Base-by-base conservation (phyloP, 371 early-diverging fungal species). In the Batkoa obscura region DNA sequence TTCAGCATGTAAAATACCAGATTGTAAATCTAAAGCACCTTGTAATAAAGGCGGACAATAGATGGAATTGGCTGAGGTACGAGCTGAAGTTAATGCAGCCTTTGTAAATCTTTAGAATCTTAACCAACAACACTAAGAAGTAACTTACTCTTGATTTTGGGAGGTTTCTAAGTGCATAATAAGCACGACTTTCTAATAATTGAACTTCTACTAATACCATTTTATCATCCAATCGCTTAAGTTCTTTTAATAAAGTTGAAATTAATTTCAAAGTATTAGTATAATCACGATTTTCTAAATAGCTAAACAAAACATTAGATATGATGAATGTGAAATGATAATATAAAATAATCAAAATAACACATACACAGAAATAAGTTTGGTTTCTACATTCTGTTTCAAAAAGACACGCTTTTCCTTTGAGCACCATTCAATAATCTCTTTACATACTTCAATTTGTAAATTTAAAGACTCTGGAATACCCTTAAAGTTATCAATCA, bases 21-120 rank as follows among this genome's bases (percentile, higher is more conserved):
- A 90, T 66, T 96, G 94, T 83, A 97, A 80, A 69, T 98, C 99
- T 46, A 98, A 74, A 41, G 82, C 76, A 10, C 97, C 98, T 68
- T 98, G 99, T 66, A 97, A 76, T 57, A 90, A 72, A n/a, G 96
- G 94, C 60, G 99, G 98, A 63, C 95, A 95, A 68, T 97, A 97
- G 59, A 97, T 93, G 30, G 94, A 78, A 63, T 97, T 97, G 50
- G 97, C 96, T 3, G 91, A 84, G 2, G 98, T 94, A 63, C 94
- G 83, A 13, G 99, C 97, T 12, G 91, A 88, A 1, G 98, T 97
- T 45, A 98, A 72, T 13, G 99, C 88, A 33, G 98, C 97, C 81
- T 84, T 63, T 15, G n/a, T 47, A 13, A 36, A 55, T 34, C 33
- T 52, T 41, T 12, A 43, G 34, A 0, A 58, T 53, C 10, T 4